These are phyloP conservation scores for Hypoxylon fuscum DNA, from an alignment of 495 filamentous ascomycete species.

Conservation along the genomic window DNA sequence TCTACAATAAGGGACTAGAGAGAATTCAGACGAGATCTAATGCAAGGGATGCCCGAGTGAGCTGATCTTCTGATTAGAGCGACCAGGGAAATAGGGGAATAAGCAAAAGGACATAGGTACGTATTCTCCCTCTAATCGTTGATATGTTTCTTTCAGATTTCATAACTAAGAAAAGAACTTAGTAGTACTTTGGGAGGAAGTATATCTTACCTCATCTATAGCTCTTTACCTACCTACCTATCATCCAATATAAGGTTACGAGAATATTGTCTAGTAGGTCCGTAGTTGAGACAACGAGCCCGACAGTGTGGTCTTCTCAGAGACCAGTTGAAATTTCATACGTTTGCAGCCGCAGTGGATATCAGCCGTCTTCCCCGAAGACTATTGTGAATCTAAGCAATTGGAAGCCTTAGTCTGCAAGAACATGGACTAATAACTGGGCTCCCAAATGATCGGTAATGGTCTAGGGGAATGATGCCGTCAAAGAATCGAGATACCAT, in stretches of 20 bases:
- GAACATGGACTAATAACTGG: too few relatives aligned
- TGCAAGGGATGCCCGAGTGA: slow-evolving; percentile 23
- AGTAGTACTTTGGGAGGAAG: too few relatives aligned
- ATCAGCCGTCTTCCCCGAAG: too few relatives aligned
- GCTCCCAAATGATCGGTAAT: too few relatives aligned
- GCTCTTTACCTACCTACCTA: not conserved
- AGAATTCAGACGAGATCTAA: not conserved
- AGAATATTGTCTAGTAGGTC: not conserved
- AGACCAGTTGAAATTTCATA: slow-evolving; percentile 11
- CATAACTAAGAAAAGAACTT: not conserved
- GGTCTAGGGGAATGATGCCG: not conserved
- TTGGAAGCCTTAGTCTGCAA: too few relatives aligned
- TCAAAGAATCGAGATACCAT: not conserved
- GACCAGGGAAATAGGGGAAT: slow-evolving; percentile 5
- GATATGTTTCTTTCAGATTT: not conserved
- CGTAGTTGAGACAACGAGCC: not conserved
- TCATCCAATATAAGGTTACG: not conserved
- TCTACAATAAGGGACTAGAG: too few relatives aligned
- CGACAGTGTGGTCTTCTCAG: not conserved
- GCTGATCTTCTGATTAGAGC: not conserved
- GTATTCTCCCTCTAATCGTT: not conserved
- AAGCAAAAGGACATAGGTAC: slow-evolving; percentile 21
- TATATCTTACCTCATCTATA: not conserved
- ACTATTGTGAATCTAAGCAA: too few relatives aligned
- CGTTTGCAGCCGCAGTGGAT: too few relatives aligned